Percentiles rank a stretch among this genome's conserved stretches.
These are phyloP conservation scores for Beauveria sp. DNA, from an alignment of 2,329 filamentous ascomycete species.

Conservation along the genomic window DNA sequence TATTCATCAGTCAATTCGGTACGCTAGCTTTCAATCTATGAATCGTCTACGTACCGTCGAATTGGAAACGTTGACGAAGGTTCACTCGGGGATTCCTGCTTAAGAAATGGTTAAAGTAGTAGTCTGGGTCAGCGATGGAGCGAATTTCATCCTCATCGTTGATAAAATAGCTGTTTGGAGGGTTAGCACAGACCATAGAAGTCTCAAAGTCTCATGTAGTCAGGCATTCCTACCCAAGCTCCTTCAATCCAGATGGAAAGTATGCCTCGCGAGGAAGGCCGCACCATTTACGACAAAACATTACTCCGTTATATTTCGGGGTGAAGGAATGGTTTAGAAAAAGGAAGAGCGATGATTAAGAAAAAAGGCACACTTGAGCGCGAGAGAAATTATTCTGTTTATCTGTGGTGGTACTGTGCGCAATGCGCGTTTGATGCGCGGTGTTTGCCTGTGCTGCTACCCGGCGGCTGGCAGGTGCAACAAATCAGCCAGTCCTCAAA, in stretches of 20 bases:
- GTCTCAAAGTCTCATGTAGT: background rate
- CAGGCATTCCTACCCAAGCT: slow-evolving; percentile 54
- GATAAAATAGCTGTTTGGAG: slow-evolving; percentile 62
- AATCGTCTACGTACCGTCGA: slow-evolving; percentile 52
- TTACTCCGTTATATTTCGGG: slow-evolving; percentile 24
- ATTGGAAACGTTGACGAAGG: slow-evolving; percentile 61
- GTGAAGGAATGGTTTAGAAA: background rate
- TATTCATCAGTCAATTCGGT: background rate
- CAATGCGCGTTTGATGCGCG: background rate
- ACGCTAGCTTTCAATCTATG: background rate
- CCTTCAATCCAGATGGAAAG: slow-evolving; percentile 57
- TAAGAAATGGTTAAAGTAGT: slow-evolving; percentile 67
- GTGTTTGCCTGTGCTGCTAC: background rate
- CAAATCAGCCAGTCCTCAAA: background rate
- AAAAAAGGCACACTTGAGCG: too few relatives aligned
- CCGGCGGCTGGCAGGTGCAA: slow-evolving; percentile 2
- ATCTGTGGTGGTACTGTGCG: slow-evolving; percentile 17
- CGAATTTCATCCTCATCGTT: slow-evolving; percentile 69
- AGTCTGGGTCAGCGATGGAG: slow-evolving; percentile 56
- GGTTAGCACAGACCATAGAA: background rate
- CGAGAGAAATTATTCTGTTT: slow-evolving; percentile 14
- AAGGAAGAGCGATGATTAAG: background rate
- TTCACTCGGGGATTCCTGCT: slow-evolving; percentile 72
- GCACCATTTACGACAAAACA: slow-evolving; percentile 68
- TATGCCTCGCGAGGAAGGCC: slow-evolving; percentile 62